phyloP scores from a whole-genome alignment of 2,329 filamentous ascomycete species.

The Fusarium subglutinans region DNA sequence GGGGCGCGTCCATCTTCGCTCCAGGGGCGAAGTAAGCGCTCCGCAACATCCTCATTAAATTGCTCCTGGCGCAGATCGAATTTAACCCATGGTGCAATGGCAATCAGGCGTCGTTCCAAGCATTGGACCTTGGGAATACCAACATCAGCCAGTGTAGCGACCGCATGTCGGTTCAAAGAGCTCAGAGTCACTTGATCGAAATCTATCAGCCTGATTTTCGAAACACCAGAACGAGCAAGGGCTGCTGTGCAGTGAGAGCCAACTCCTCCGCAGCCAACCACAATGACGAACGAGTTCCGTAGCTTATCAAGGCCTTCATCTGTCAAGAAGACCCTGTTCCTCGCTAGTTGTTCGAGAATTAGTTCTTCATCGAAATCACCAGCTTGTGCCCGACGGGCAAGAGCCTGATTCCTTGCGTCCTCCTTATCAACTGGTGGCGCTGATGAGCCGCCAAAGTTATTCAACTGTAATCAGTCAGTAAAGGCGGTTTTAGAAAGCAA shows the following conservation, averaged over 20 bases:
- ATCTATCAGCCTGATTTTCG: slow-evolving; percentile 88
- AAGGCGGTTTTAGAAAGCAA: neutral
- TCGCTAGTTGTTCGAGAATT: slow-evolving; percentile 91
- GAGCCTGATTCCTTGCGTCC: slow-evolving; percentile 66
- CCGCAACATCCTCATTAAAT: slow-evolving; percentile 75
- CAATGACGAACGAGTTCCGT: slow-evolving; percentile 82
- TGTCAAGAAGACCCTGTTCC: slow-evolving; percentile 90
- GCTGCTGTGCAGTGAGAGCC: slow-evolving; percentile 91
- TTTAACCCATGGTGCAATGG: slow-evolving; percentile 89
- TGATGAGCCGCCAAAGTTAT: slow-evolving; percentile 66
- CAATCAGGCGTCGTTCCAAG: slow-evolving; percentile 80
- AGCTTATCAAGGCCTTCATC: slow-evolving; percentile 83
- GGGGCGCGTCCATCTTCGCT: slow-evolving; percentile 68
- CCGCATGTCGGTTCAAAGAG: slow-evolving; percentile 93
- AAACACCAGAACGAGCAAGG: slow-evolving; percentile 87
- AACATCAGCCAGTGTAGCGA: slow-evolving; percentile 93
- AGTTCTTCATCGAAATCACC: slow-evolving; percentile 79
- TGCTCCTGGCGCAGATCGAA: slow-evolving; percentile 90
- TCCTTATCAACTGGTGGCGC: slow-evolving; percentile 62
- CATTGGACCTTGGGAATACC: slow-evolving; percentile 92
- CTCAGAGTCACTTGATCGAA: slow-evolving; percentile 98
- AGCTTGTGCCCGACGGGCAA: slow-evolving; percentile 68
- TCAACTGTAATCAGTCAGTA: slow-evolving; percentile 58
- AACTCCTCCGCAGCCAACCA: slow-evolving; percentile 94
- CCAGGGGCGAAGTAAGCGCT: slow-evolving; percentile 74